These are phyloP conservation scores for Helichrysum umbraculigerum DNA, from an alignment of 129 eudicot genomes.

Conservation along the genomic window DNA sequence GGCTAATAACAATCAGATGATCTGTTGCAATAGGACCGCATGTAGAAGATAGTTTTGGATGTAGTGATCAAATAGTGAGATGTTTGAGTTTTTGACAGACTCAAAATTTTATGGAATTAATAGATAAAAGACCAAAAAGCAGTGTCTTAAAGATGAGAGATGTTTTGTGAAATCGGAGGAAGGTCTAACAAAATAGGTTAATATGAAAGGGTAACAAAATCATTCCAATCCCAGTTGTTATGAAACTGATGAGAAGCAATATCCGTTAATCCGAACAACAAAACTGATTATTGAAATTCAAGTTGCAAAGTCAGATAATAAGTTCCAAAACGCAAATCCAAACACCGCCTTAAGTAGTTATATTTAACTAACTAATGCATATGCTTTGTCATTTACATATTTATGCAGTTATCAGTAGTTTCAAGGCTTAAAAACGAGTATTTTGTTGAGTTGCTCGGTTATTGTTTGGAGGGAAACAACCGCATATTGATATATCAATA, in stretches of 20 bases:
- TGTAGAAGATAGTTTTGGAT: neutral
- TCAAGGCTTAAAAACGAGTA: slow-evolving; percentile 81
- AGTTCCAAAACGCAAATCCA: neutral
- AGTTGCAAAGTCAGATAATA: neutral
- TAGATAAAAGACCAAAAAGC: neutral
- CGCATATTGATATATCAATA: slow-evolving; percentile 78
- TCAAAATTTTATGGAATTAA: no score
- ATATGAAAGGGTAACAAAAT: neutral
- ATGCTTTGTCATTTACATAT: slow-evolving; percentile 7
- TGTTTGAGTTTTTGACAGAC: neutral
- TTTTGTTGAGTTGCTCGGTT: slow-evolving; percentile 69
- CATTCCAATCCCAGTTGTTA: neutral
- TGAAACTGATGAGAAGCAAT: neutral
- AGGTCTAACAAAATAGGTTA: neutral
- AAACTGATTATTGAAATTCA: no score
- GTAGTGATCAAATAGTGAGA: no score
- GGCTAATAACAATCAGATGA: neutral
- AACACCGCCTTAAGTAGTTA: neutral
- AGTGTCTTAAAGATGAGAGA: neutral
- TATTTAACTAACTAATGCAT: slow-evolving; percentile 13
- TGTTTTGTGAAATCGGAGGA: neutral
- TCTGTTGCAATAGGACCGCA: neutral
- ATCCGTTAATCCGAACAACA: neutral
- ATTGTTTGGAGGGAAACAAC: slow-evolving; percentile 73
- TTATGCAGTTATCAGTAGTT: slow-evolving; percentile 69